Conservation (phyloP, 352 stramenopile species). For the Globisporangium rhizosaccharum region DNA sequence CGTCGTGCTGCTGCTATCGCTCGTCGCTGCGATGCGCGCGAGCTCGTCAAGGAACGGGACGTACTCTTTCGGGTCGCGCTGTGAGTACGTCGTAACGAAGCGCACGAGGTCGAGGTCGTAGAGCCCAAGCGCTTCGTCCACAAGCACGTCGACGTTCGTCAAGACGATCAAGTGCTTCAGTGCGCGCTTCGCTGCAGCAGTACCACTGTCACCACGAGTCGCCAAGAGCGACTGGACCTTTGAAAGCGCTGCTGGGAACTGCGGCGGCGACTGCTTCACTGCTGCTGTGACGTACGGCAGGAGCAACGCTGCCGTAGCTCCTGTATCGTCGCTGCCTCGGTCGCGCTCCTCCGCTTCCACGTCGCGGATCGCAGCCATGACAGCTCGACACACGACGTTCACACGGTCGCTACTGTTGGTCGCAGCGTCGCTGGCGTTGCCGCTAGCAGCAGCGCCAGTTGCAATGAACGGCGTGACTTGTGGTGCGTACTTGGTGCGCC, state of each 20-base stretch:
- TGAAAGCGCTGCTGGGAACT: conserved; percentile 35
- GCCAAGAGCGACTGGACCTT: conserved; percentile 33
- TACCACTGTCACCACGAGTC: not conserved
- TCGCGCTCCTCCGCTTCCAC: conserved; percentile 12
- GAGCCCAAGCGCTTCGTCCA: conserved; percentile 54
- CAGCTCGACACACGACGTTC: conserved; percentile 47
- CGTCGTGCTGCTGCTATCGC: not conserved
- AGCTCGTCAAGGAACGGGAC: conserved; percentile 56
- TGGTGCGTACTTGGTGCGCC: conserved; percentile 56
- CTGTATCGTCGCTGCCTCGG: conserved; percentile 6
- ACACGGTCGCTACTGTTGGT: conserved; percentile 26
- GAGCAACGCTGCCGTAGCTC: conserved; percentile 27
- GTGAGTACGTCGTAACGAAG: conserved; percentile 51
- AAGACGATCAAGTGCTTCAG: conserved; percentile 77
- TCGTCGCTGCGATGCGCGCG: conserved; percentile 20
- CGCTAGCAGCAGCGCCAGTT: not conserved
- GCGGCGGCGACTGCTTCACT: conserved; percentile 58
- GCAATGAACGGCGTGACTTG: conserved; percentile 27
- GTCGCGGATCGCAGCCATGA: conserved; percentile 32
- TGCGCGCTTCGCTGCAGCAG: conserved; percentile 30
- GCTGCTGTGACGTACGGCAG: conserved; percentile 59
- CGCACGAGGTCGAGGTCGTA: conserved; percentile 68
- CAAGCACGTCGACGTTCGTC: conserved; percentile 58
- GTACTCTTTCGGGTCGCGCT: conserved; percentile 72
- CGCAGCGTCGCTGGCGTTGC: not conserved